Conservation (phyloP, 108 stramenopile genomes). For the Hondaea fermentalgiana region DNA sequence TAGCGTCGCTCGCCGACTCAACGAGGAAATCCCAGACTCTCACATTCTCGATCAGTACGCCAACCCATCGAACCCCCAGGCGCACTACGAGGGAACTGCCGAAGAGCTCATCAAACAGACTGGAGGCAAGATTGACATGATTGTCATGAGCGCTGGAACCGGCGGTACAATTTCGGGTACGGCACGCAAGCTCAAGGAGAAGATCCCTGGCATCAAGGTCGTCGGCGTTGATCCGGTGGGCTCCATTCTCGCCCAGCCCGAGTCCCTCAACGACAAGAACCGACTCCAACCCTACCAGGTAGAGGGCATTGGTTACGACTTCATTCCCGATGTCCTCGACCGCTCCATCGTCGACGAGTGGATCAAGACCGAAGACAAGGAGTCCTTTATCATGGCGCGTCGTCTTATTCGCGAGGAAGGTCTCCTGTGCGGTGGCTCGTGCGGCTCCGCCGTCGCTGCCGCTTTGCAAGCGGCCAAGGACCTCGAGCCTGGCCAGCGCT, state of each 20-base stretch:
- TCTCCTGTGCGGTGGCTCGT: conserved; percentile 75
- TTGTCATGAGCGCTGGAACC: conserved; percentile 40
- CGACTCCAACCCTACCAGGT: conserved; percentile 66
- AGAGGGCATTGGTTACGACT: conserved; percentile 90
- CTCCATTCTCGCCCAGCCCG: conserved; percentile 48
- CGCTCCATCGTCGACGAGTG: conserved; percentile 63
- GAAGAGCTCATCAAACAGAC: conserved; percentile 69
- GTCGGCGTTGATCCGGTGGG: conserved; percentile 75
- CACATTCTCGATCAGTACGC: conserved; percentile 84
- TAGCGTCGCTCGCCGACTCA: conserved; percentile 67
- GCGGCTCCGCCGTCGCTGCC: conserved; percentile 66
- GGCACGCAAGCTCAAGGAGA: conserved; percentile 69
- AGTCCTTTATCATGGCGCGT: conserved; percentile 69
- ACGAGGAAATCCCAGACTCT: conserved; percentile 70
- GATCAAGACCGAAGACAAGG: conserved; percentile 70
- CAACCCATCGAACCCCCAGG: conserved; percentile 73
- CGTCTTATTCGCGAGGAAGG: conserved; percentile 78
- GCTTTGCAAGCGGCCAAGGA: conserved; percentile 64
- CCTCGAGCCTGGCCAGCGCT: conserved; percentile 59
- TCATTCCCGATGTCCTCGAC: conserved; percentile 78
- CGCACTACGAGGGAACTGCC: conserved; percentile 84
- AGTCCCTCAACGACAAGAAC: conserved; percentile 66
- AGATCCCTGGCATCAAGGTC: conserved; percentile 55
- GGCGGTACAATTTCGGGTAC: conserved; percentile 52
- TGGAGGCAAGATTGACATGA: conserved; percentile 69